phyloP scores from a whole-genome alignment of 192 early-diverging fungal species.

The Entrophospora sp. region DNA sequence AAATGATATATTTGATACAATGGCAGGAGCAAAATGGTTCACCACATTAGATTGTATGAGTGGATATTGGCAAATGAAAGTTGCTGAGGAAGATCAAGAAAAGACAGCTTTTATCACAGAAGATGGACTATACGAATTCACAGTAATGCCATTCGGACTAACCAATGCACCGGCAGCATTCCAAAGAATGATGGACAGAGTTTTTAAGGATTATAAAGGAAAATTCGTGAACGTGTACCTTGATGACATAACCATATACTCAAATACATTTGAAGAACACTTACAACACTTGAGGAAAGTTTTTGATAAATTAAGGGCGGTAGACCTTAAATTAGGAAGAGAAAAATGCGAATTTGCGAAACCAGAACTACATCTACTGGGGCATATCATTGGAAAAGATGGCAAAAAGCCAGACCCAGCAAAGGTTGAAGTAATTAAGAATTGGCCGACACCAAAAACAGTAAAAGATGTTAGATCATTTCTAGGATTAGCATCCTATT shows the following conservation, averaged over 20 bases:
- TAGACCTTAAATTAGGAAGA: background rate
- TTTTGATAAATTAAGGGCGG: background rate
- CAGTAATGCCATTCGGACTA: slow-evolving; percentile 25
- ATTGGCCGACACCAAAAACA: background rate
- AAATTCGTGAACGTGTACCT: slow-evolving; percentile 19
- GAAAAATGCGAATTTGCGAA: background rate
- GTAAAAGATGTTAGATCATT: background rate
- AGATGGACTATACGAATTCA: slow-evolving; percentile 13
- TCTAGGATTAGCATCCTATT: background rate
- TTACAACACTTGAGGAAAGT: background rate
- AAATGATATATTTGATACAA: slow-evolving; percentile 24
- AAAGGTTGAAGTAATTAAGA: background rate
- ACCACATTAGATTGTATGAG: slow-evolving; percentile 11
- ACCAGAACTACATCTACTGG: background rate
- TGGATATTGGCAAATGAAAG: slow-evolving; percentile 20
- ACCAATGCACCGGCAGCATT: slow-evolving; percentile 21
- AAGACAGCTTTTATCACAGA: slow-evolving; percentile 23
- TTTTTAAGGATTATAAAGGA: background rate
- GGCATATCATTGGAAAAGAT: background rate
- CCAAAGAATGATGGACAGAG: background rate
- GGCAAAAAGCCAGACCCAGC: background rate
- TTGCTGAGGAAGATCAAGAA: background rate
- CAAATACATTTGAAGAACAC: slow-evolving; percentile 20
- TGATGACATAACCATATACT: slow-evolving; percentile 30
- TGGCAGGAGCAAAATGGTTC: background rate